These are phyloP conservation scores for Schwanniomyces sp. DNA, from an alignment of 805 yeast species.

Conservation along the genomic window DNA sequence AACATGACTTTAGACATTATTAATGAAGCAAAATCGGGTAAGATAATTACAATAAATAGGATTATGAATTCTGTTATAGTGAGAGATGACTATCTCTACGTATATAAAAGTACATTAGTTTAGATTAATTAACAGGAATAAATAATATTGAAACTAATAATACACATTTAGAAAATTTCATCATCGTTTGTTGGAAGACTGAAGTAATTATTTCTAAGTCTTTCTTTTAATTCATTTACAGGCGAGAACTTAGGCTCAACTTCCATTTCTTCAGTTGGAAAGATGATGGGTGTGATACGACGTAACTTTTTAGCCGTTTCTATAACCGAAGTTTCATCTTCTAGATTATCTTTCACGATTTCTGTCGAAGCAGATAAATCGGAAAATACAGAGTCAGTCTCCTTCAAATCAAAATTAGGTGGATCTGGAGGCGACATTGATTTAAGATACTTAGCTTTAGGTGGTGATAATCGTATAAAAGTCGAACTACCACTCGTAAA, in stretches of 20 bases:
- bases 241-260: constrained; percentile 31
- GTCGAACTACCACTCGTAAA: not conserved
- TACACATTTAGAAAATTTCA: not conserved
- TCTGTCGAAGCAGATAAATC: constrained; percentile 1
- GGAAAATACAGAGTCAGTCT: not conserved
- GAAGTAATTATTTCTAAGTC: constrained; percentile 9
- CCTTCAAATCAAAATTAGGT: constrained; percentile 15
- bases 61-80: constrained; percentile 19
- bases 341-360: constrained; percentile 2
- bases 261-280: constrained; percentile 29
- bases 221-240: constrained; percentile 24
- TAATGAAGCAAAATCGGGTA: constrained; percentile 9
- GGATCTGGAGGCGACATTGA: constrained; percentile 19
- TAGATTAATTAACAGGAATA: not conserved
- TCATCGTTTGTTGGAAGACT: not conserved
- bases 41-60: constrained; percentile 5
- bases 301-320: constrained; percentile 36
- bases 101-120: constrained; percentile 24
- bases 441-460: constrained; percentile 3
- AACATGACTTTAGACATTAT: constrained; percentile 6
- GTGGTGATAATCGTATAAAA: constrained; percentile 10
- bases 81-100: constrained; percentile 21
- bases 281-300: constrained; percentile 34
- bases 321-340: constrained; percentile 16
- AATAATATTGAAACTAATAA: not conserved